A percentile compares a stretch with the other conserved stretches of the same genome.
These are phyloP conservation scores for Elaphomyces granulatus DNA, from an alignment of 495 filamentous ascomycete genomes.

Conservation along the genomic window DNA sequence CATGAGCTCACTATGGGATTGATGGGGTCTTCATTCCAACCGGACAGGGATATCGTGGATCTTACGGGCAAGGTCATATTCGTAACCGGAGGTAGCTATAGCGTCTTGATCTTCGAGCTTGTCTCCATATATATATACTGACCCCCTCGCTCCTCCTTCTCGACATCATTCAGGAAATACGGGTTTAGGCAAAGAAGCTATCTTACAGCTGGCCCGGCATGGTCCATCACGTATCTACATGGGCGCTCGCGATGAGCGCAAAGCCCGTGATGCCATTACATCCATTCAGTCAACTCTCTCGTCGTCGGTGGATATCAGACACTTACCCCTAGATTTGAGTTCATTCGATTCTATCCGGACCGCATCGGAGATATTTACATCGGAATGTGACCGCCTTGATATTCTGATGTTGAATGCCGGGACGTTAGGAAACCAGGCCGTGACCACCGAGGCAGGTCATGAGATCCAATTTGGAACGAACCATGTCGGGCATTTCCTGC, in stretches of 20 bases:
- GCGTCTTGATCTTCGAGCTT: too few species aligned
- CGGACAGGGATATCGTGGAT: constrained; percentile 41
- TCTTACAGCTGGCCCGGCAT: constrained; percentile 47
- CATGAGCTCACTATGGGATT: constrained; percentile 27
- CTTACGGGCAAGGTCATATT: constrained; percentile 44
- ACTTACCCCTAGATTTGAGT: constrained; percentile 35
- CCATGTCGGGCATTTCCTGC: constrained; percentile 51
- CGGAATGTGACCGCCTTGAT: constrained; percentile 39
- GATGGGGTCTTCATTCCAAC: constrained; percentile 30
- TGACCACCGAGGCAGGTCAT: constrained; percentile 44
- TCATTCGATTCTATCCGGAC: constrained; percentile 38
- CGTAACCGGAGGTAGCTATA: constrained; percentile 41
- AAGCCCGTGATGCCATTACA: constrained; percentile 35
- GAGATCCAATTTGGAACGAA: constrained; percentile 63
- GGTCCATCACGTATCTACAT: constrained; percentile 48
- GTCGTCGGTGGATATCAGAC: constrained; percentile 30
- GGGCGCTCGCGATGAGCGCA: constrained; percentile 39
- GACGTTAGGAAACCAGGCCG: constrained; percentile 40
- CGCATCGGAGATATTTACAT: constrained; percentile 32
- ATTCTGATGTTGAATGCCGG: constrained; percentile 58
- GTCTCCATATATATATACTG: too few species aligned
- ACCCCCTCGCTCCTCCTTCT: background rate
- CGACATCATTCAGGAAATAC: constrained; percentile 36
- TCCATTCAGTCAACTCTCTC: constrained; percentile 34
- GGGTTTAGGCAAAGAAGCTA: constrained; percentile 51